Evolutionary conservation across 306 rosid genomes (phyloP).

Genomic region (Albizia julibrissin): DNA sequence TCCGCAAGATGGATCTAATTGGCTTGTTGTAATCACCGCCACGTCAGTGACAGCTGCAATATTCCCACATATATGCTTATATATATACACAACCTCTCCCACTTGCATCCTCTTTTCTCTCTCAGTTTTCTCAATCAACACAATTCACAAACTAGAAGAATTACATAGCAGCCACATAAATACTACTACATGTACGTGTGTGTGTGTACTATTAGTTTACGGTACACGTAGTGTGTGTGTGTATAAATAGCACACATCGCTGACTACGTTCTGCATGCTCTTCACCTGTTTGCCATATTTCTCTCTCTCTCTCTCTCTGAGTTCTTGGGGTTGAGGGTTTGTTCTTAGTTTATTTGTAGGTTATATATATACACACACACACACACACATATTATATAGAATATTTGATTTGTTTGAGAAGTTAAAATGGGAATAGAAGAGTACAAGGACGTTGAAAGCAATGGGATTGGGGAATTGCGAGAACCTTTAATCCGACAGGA

Average conservation of each 20-base stretch:
- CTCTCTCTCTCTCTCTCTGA: not conserved
- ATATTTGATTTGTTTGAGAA: not conserved
- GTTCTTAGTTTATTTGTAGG: not conserved
- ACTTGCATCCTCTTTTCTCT: slow-evolving; percentile 7
- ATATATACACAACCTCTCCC: too few species aligned
- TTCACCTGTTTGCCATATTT: not conserved
- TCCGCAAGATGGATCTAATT: not conserved
- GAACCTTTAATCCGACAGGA: slow-evolving; percentile 50
- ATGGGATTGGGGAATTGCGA: slow-evolving; percentile 40
- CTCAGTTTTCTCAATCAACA: not conserved
- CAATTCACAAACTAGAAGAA: slow-evolving; percentile 19
- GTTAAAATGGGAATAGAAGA: slow-evolving; percentile 55
- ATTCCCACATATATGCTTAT: slow-evolving; percentile 29
- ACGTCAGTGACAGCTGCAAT: slow-evolving; percentile 46
- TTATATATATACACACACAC: too few species aligned
- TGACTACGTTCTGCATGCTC: slow-evolving; percentile 33
- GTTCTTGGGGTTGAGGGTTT: not conserved
- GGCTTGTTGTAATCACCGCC: not conserved
- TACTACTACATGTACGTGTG: not conserved
- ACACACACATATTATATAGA: too few species aligned
- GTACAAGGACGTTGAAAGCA: slow-evolving; percentile 49
- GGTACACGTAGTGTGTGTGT: not conserved
- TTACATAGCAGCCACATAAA: not conserved
- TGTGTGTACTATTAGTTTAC: not conserved
- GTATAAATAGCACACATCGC: slow-evolving; percentile 28